Conservation (phyloP, 495 filamentous ascomycete genomes). For the Poronia punctata region DNA sequence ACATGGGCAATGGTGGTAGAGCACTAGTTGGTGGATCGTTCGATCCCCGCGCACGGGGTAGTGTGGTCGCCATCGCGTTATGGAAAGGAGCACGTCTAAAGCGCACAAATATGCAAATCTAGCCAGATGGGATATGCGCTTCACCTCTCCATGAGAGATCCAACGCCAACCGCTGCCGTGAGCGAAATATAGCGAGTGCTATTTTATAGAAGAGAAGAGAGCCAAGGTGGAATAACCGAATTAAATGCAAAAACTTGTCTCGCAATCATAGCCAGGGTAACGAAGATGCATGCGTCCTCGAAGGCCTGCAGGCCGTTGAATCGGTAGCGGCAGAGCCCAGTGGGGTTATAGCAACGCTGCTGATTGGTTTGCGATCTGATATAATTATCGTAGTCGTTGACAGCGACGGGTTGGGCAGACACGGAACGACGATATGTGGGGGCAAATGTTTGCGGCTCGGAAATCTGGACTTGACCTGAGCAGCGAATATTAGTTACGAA, state of each 20-base stretch:
- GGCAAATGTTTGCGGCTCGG: too few relatives aligned
- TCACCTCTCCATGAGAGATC: constrained; percentile 9
- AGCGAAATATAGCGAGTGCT: not conserved
- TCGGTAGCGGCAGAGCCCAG: not conserved
- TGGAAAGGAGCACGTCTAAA: constrained; percentile 8
- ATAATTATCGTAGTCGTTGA: constrained; percentile 2
- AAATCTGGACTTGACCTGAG: too few relatives aligned
- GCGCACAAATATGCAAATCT: constrained; percentile 2
- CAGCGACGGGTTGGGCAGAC: constrained; percentile 7
- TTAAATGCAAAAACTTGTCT: not conserved
- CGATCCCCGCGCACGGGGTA: constrained; percentile 58
- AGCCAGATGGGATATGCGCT: not conserved
- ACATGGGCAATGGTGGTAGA: constrained; percentile 61
- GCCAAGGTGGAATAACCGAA: not conserved
- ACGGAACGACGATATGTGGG: not conserved
- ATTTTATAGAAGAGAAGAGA: not conserved
- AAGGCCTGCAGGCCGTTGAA: too few relatives aligned
- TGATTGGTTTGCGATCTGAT: constrained; percentile 6
- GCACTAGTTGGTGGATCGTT: constrained; percentile 58
- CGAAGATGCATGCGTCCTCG: too few relatives aligned
- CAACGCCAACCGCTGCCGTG: not conserved
- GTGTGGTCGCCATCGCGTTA: constrained; percentile 49
- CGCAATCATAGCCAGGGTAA: constrained; percentile 4
- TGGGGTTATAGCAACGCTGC: not conserved
- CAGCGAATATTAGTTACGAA: too few relatives aligned